Conservation (phyloP, 2,329 filamentous ascomycete genomes). For the Curvularia sp. region DNA sequence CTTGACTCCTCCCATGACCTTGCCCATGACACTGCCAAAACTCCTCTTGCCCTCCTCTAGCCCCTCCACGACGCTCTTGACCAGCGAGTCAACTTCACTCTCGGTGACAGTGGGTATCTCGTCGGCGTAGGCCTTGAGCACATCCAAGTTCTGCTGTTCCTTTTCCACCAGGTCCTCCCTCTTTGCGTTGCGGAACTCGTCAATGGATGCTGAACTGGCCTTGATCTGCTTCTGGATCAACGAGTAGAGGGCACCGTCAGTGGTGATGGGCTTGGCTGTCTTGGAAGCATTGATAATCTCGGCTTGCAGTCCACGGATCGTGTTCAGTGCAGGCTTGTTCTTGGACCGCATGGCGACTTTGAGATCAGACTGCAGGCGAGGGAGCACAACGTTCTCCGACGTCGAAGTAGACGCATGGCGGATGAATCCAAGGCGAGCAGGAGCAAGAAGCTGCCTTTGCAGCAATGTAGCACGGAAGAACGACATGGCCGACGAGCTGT, state of each 20-base stretch:
- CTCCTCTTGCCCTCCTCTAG: constrained; percentile 58
- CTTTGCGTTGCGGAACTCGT: constrained; percentile 69
- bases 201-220: constrained; percentile 64
- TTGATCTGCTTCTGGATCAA: constrained; percentile 71
- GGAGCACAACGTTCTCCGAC: constrained; percentile 45
- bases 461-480: constrained; percentile 33
- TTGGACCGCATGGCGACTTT: constrained; percentile 59
- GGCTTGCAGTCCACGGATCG: constrained; percentile 72
- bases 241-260: constrained; percentile 72
- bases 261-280: constrained; percentile 71
- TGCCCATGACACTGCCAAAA: constrained; percentile 71
- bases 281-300: constrained; percentile 79
- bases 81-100: constrained; percentile 64
- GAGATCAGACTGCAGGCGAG: constrained; percentile 56
- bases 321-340: constrained; percentile 66
- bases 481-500: constrained; percentile 28
- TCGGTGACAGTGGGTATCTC: constrained; percentile 65
- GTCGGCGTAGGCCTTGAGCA: constrained; percentile 71
- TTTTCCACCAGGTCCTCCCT: constrained; percentile 74
- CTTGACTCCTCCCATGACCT: constrained; percentile 61
- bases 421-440: constrained; percentile 27
- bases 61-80: constrained; percentile 61
- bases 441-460: constrained; percentile 22
- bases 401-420: constrained; percentile 31
- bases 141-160: constrained; percentile 69